Base-by-base conservation (phyloP, 2,329 filamentous ascomycete genomes). In the Fusarium redolens region DNA sequence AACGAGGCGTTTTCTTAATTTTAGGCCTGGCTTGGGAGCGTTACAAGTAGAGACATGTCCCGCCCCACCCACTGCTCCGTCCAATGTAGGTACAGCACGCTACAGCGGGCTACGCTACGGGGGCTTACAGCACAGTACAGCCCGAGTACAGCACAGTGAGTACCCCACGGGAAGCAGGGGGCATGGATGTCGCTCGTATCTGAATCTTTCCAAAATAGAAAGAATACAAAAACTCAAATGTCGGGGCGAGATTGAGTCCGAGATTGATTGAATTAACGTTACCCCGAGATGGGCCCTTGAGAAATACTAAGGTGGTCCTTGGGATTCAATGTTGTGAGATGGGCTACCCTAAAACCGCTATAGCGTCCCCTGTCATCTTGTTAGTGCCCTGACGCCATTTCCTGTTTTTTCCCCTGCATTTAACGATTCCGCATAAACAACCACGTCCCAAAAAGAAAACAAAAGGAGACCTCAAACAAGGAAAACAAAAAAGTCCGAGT, bases 351-450 rank as follows among this genome's bases (percentile, higher is more conserved):
- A 28, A 47, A 41, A 60, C 47, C 31, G 51, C 65, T 68, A 64
- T 38, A 69, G 51, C 66, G 58, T 51, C 48, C 65, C 64, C 41
- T 68, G 45, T 69, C 48, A 33, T 20, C 37, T 5, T 37, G 4
- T 51, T 65, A 43, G 65, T 52, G 65, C 65, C 51, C 57, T 69
- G 66, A 69, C 66, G 66, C 66, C 65, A 69, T 69, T 58, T 69
- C 66, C 58, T 69, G 66, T 65, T 69, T 64, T 61, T 48, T 20
- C 50, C 43, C 66, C 65, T 69, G 66, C 65, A 69, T 69, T 48
- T 40, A 28, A 30, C 31, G 9, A 40, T 40, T 54, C 50, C 14
- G 38, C 37, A 59, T 59, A 67, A 67, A 67, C 31, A 57, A 57
- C 20, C 41, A 30, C 1, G 18, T 25, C 50, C 30, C 22, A 3